Base-by-base conservation (phyloP, 192 early-diverging fungal species). In the Pilaira anomala region DNA sequence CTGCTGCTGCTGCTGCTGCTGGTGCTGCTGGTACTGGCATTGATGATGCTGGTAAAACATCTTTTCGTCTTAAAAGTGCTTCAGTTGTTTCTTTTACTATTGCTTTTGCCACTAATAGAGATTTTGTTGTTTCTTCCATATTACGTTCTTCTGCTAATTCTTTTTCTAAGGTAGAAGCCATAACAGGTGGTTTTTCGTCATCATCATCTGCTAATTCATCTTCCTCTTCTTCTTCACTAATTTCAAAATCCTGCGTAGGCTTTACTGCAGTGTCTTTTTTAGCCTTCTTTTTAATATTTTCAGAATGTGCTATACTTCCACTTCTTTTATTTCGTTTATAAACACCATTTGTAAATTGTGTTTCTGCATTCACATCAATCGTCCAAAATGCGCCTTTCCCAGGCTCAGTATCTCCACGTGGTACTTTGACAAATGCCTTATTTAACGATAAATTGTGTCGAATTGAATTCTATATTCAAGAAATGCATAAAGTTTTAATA, bases 321-420 rank as follows among this genome's bases (percentile, higher is more conserved):
- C 44, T 53, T 28, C 63, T 65, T 36, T 48, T 66, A 63, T 56
- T 59, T 30, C 71, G 65, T 26, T 60, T 62, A 36, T 65, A 55
- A 9, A 40, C 77, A 80, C 60, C 85, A 76, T 74, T 91, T 84
- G 72, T 88, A 86, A 89, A 87, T 77, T 89, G 87, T 39, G 68
- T 71, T 67, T 88, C 85, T 54, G 77, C 81, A 24, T 74, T 78
- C 28, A 83, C 78, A 62, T 93, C 93, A 53, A 97, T 90, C 2
- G 94, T 88, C 96, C 94, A 97, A 69, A 92, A 95, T 28, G 93
- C 89, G 7, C 95, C 95, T 70, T 97, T 97, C 19, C 95, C 95
- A 14, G 90, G 88, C 69, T 96, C 94, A 39, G 85, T 85, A 63
- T 83, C 81, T 1, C 88, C 88, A 9, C 95, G 80, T 54, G 90